Evolutionary conservation across 2,329 filamentous ascomycete species (phyloP), one percentile per base, ranked within the genome.

Genomic region (Alternaria longipes): DNA sequence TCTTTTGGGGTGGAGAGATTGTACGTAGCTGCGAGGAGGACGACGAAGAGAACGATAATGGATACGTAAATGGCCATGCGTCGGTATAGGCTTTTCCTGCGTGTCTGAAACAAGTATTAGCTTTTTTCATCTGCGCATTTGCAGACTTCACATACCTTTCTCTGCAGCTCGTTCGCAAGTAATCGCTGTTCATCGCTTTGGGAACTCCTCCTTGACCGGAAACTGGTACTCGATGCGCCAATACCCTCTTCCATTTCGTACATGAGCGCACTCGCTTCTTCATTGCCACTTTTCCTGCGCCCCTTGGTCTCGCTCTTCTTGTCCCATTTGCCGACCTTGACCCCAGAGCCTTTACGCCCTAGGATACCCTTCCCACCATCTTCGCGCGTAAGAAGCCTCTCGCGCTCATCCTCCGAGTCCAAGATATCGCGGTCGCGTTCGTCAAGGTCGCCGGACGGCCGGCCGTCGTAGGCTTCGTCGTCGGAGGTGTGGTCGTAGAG

Each of bases 211-310:
- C 78, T 71, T 26, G 74, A 76, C 28, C 64, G 60, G 16, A 77
- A 56, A 38, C 68, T 74, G n/a, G 69, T 62, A 47, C 65, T 89
- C 81, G 82, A 91, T 62, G 85, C 88, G 72, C 91, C 85, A 3
- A 84, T 86, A 1, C 93, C 92, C 74, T 93, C 90, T 78, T 97
- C 94, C 90, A 94, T 92, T 80, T 95, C 91, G 77, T 92, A 94
- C 89, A 97, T 92, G 72, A 96, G 82, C 77, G 89, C 87, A 38
- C 90, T 89, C 67, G 92, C 88, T 74, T 92, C 91, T 56, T 89
- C 89, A 62, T 88, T 78, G 26, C 65, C 60, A 20, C 66, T 66
- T 57, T 82, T 82, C 84, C 84, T 80, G 61, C 74, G 66, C 60
- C 73, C 65, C 44, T 66, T 72, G 62, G 73, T 70, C 55, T 67